phyloP scores from a whole-genome alignment of 208 protist genomes.

The Zelonia costaricensis region DNA sequence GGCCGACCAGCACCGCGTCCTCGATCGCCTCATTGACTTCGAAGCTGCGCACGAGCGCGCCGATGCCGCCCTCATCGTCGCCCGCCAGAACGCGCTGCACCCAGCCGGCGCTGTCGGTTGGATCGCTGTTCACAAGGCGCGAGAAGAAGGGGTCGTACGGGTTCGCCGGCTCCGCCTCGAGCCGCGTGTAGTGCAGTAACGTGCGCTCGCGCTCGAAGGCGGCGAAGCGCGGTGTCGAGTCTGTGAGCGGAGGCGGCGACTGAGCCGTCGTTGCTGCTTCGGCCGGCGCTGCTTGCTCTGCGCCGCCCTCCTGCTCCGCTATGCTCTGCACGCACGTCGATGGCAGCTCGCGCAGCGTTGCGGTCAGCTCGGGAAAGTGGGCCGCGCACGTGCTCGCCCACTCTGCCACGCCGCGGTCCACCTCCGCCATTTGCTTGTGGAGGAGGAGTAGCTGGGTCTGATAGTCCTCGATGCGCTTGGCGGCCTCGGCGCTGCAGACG shows the following conservation, averaged over 20 bases:
- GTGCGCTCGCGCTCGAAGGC: conserved; percentile 69
- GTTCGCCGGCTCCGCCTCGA: conserved; percentile 53
- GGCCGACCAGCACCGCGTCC: conserved; percentile 20
- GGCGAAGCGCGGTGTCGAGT: conserved; percentile 32
- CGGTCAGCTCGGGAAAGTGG: conserved; percentile 55
- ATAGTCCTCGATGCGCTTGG: conserved; percentile 25
- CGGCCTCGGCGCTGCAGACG: conserved; percentile 9
- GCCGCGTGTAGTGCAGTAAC: conserved; percentile 55
- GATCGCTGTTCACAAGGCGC: neutral
- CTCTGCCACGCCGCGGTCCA: conserved; percentile 45
- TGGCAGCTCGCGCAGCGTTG: conserved; percentile 37
- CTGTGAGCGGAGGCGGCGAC: neutral
- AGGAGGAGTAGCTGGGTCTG: conserved; percentile 29
- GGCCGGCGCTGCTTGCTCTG: conserved; percentile 3
- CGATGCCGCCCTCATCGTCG: conserved; percentile 6
- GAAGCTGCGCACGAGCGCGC: conserved; percentile 26
- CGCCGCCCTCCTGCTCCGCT: conserved; percentile 6
- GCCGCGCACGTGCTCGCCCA: conserved; percentile 47
- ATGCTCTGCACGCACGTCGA: conserved; percentile 40
- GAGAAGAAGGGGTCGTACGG: conserved; percentile 44
- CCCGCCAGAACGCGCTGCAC: neutral
- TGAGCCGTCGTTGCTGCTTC: neutral
- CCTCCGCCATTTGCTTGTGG: conserved; percentile 45
- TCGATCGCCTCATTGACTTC: conserved; percentile 18
- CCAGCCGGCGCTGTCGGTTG: conserved; percentile 9